Conservation (phyloP, 192 early-diverging fungal species). For the Backusella parvicylindrica region DNA sequence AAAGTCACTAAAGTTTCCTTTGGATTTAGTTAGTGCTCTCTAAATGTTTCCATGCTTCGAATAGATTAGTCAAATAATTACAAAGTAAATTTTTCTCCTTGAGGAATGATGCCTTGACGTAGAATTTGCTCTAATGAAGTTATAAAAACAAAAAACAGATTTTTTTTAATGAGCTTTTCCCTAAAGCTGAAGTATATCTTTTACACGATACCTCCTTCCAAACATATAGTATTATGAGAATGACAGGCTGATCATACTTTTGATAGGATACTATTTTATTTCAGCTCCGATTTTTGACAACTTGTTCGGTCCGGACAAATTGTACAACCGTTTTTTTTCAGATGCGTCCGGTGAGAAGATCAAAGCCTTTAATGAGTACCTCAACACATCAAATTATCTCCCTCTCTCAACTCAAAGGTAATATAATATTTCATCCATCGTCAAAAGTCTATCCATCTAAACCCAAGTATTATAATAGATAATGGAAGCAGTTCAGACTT, state of each 20-base stretch:
- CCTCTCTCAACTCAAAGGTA: constrained; percentile 5
- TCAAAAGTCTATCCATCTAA: background rate
- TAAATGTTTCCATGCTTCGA: no score
- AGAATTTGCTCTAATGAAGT: no score
- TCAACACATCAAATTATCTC: background rate
- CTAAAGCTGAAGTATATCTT: no score
- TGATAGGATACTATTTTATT: no score
- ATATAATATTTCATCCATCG: background rate
- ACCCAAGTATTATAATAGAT: constrained; percentile 5
- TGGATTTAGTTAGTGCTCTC: no score
- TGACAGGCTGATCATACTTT: no score
- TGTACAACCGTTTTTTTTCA: background rate
- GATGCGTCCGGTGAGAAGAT: background rate
- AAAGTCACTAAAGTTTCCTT: no score
- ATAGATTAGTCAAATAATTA: no score
- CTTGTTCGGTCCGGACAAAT: background rate
- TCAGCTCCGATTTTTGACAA: background rate
- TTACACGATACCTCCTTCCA: background rate
- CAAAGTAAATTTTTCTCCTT: no score
- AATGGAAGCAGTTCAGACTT: constrained; percentile 73
- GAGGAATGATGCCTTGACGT: no score
- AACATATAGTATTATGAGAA: background rate
- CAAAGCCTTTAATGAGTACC: background rate
- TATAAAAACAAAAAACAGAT: no score
- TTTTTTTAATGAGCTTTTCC: no score